Evolutionary conservation across 129 eudicot genomes (phyloP), one percentile per base, ranked within the genome.

Genomic region (Chrysanthemum lavandulifolium): DNA sequence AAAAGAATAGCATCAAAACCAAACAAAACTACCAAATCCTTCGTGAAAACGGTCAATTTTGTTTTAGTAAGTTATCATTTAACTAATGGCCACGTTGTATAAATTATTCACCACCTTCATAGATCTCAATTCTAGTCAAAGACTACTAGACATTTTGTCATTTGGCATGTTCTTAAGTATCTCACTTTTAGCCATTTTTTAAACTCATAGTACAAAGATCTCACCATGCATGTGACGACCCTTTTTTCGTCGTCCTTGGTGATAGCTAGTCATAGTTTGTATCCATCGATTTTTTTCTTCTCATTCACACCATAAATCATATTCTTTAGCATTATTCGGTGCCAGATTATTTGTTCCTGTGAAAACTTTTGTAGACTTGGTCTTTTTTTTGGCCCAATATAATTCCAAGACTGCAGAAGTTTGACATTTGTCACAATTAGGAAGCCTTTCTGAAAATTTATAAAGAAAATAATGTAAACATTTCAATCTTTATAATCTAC

Each of bases 381-480:
- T 82, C 82, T 67, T 55, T 56, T 75, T 77, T 40, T 40, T 66
- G 62, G 62, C 73, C 75, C 73, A 64, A 82, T 73, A 27, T 19
- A 59, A 31, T 73, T 62, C 68, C 70, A 18, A 78, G 67, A 29
- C 55, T 23, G 63, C 79, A 51, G 6, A 68, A 58, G 40, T 61
- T 68, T 74, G 83, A 82, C 86, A 82, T 63, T 82, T 82, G 83
- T 82, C 83, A 64, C 50, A 4, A 31, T 65, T 78, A n/a, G 45
- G 31, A 65, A 61, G 73, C 69, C 12, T 68, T 79, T 68, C 66
- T 59, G 52, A 36, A 36, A 36, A 64, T 73, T 68, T 48, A 29
- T 50, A 59, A 36, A 9, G 12, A 60, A 2, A 10, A 25, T 15
- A 10, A 27, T 65, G 49, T 62, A 43, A 73, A 18, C 65, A 65